A percentile compares a stretch with the other conserved stretches of the same genome.
Conservation (phyloP, 495 filamentous ascomycete genomes). For the Penicillium antarcticum region DNA sequence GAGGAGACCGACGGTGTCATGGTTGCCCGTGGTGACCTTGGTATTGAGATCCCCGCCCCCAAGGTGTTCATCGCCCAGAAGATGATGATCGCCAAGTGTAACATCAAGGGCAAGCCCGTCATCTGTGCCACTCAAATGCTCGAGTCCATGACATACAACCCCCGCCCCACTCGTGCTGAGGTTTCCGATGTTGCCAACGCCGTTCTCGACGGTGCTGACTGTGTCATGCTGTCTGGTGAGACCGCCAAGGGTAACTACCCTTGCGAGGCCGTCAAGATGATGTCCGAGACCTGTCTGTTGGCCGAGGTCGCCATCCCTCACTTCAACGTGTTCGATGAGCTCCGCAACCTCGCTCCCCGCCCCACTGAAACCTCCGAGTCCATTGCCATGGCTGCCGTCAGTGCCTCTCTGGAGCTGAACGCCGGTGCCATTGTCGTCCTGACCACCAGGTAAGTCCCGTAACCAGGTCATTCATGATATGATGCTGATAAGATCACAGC, state of each 20-base stretch:
- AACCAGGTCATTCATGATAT: background rate
- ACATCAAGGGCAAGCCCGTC: constrained; percentile 96
- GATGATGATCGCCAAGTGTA: constrained; percentile 99
- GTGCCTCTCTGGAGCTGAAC: constrained; percentile 89
- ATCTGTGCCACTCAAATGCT: constrained; percentile 94
- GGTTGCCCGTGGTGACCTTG: constrained; percentile 97
- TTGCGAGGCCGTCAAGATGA: constrained; percentile 87
- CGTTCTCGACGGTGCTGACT: constrained; percentile 95
- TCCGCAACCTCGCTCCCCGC: constrained; percentile 74
- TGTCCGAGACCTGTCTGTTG: constrained; percentile 94
- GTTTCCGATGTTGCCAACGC: constrained; percentile 98
- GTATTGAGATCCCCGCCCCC: constrained; percentile 96
- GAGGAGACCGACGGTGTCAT: constrained; percentile 97
- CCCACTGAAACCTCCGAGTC: constrained; percentile 86
- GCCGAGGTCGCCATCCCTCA: constrained; percentile 97
- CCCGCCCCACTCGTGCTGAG: constrained; percentile 93
- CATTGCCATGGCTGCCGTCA: constrained; percentile 93
- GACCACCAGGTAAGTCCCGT: constrained; percentile 67
- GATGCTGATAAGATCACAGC: constrained; percentile 40
- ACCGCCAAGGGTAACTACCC: constrained; percentile 98
- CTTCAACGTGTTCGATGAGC: constrained; percentile 93
- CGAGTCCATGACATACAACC: constrained; percentile 99
- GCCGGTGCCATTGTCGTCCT: constrained; percentile 92
- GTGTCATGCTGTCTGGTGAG: constrained; percentile 99
- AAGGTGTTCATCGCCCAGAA: constrained; percentile 99